Conservation (phyloP, 306 rosid genomes). For the Fagus crenata region DNA sequence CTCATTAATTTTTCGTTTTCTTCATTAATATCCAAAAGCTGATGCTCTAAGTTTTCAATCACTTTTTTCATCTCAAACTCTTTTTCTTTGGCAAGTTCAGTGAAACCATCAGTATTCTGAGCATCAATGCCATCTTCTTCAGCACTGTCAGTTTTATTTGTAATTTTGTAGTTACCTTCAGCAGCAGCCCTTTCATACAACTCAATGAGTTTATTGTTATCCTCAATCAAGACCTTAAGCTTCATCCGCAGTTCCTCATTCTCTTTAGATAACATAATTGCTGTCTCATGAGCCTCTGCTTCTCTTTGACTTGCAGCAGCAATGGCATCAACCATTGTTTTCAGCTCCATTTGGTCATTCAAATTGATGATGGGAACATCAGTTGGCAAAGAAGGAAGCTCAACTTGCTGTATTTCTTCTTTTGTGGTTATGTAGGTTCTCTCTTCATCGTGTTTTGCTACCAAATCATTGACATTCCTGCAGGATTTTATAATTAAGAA, state of each 20-base stretch:
- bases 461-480: conserved; percentile 70
- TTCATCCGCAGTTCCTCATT: conserved; percentile 78
- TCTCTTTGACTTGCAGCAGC: conserved; percentile 93
- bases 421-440: conserved; percentile 36
- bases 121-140: conserved; percentile 34
- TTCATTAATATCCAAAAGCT: conserved; percentile 81
- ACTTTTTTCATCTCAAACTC: conserved; percentile 47
- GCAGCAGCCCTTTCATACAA: conserved; percentile 77
- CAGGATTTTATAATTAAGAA: conserved; percentile 21
- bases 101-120: conserved; percentile 26
- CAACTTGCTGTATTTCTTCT: conserved; percentile 44
- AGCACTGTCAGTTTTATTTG: conserved; percentile 36
- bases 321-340: conserved; percentile 92
- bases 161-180: conserved; percentile 38
- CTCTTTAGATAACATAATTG: conserved; percentile 74
- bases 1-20: conserved; percentile 87
- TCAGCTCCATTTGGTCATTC: conserved; percentile 70
- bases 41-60: conserved; percentile 71
- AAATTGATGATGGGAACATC: conserved; percentile 48
- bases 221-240: conserved; percentile 78
- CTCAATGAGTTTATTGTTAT: conserved; percentile 82
- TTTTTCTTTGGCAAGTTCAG: conserved; percentile 40
- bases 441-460: conserved; percentile 54
- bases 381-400: conserved; percentile 44
- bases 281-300: conserved; percentile 93